Base-by-base conservation (phyloP, 2,329 filamentous ascomycete species). In the Cordyceps farinosa region DNA sequence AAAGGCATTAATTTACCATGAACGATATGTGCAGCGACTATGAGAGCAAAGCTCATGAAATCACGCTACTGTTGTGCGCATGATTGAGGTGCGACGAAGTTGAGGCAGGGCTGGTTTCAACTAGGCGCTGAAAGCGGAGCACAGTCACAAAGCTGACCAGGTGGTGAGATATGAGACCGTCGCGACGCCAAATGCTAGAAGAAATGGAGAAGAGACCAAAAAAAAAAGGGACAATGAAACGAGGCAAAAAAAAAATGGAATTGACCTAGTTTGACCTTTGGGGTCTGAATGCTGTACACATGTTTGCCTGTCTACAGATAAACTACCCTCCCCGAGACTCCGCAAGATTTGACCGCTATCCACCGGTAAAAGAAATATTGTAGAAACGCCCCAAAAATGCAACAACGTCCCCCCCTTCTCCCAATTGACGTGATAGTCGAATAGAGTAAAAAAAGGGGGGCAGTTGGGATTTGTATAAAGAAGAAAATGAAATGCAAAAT, bases 91-190 rank as follows among this genome's bases (percentile, higher is more conserved):
- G 58, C 40, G 58, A 61, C 58, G 6, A 27, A 9, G 22, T 29
- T 61, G 58, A 61, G 40, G 58, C 50, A 54, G n/a, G 50, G 38
- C 40, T 27, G 22, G 58, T 61, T 61, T 61, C 58, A 61, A 36
- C n/a, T 47, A 34, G 48, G 40, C 40, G 48, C 58, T 32, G 50
- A 45, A 22, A n/a, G 50, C 50, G 48, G 40, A 42, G 45, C n/a
- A 55, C 38, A 55, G 53, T 27, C 36, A 7, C 27, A n/a, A 40
- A 17, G 6, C 17, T 9, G 32, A 40, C 15, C n/a, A 40, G 32
- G 5, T 32, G 34, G 9, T 34, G 48, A n/a, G 17, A 15, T 8
- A 29, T 13, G 3, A 29, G 48, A 17, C 11, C 1, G 45, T 59
- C 34, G 13, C 10, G 32, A 6, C 13, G 17, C 10, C 9, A 11